Base-by-base conservation (phyloP, 345 rosid species). In the Cardamine occulta region DNA sequence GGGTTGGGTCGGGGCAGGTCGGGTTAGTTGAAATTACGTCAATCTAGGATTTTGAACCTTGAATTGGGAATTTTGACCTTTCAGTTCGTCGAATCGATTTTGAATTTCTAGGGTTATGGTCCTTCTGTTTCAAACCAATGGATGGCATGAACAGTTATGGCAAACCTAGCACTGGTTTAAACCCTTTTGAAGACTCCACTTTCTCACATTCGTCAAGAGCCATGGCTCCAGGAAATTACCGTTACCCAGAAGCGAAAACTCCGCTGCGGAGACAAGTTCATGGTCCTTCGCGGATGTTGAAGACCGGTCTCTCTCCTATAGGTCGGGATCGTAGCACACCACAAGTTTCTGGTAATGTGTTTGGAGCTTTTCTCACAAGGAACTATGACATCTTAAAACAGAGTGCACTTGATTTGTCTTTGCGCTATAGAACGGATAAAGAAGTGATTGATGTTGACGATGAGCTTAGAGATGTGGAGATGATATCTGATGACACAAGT, bases 141-240 rank as follows among this genome's bases (percentile, higher is more conserved):
- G 89, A 83, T 68, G 91, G 85, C 47, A 60, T 85, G 73, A 70
- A 85, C 3, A 73, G 75, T 72, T 72, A 75, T 47, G 79, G 86
- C 71, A 88, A 88, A 81, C 88, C 84, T 8, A 79, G 79, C 28
- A 87, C 76, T 2, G 21, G 56, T 32, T 35, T 48, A 58, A 87
- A 74, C 55, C 69, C 63, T 44, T 74, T 83, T 7, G 85, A 90
- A 70, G 80, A 83, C 53, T 86, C 82, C 45, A 82, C 80, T 75
- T 72, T 83, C 55, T 80, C 85, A 23, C 62, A 35, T 24, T 49
- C 62, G 3, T 32, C 73, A 24, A 59, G n/a, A 68, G 28, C 35
- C 34, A 78, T 78, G 81, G 74, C 78, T 42, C 74, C 73, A 17
- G 78, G 78, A 67, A 61, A 17, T 11, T 57, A 57, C 47, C 65